Conservation (phyloP, 495 filamentous ascomycete species). For the Cryomyces minteri region DNA sequence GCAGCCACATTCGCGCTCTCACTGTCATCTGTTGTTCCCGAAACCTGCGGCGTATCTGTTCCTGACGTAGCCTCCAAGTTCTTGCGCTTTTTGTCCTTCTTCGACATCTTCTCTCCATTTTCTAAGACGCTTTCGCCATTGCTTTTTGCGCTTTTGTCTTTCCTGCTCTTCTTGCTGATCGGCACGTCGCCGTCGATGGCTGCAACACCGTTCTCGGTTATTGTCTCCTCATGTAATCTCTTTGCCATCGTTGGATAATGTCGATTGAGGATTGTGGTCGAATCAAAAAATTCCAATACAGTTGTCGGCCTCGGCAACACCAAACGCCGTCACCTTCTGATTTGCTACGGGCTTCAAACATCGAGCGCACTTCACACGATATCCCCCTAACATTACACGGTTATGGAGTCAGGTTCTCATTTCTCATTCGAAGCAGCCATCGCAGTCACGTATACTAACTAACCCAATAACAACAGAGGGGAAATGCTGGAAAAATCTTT, state of each 20-base stretch:
- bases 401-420: too few relatives aligned
- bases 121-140: background rate
- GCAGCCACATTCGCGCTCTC: background rate
- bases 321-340: too few relatives aligned
- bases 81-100: background rate
- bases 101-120: background rate
- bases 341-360: too few relatives aligned
- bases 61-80: background rate
- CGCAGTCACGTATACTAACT: too few relatives aligned
- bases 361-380: too few relatives aligned
- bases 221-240: background rate
- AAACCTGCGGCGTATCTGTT: background rate
- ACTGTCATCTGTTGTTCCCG: background rate
- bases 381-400: too few relatives aligned
- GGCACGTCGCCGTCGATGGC: background rate
- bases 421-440: too few relatives aligned
- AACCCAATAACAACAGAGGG: too few relatives aligned
- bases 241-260: background rate
- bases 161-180: conserved; percentile 9
- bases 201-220: background rate
- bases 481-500: too few relatives aligned
- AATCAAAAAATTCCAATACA: too few relatives aligned
- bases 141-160: conserved; percentile 6
- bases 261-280: too few relatives aligned
- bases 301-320: too few relatives aligned